Evolutionary conservation across 2,329 filamentous ascomycete species (phyloP).

Genomic region (Gnomoniopsis smithogilvyi): DNA sequence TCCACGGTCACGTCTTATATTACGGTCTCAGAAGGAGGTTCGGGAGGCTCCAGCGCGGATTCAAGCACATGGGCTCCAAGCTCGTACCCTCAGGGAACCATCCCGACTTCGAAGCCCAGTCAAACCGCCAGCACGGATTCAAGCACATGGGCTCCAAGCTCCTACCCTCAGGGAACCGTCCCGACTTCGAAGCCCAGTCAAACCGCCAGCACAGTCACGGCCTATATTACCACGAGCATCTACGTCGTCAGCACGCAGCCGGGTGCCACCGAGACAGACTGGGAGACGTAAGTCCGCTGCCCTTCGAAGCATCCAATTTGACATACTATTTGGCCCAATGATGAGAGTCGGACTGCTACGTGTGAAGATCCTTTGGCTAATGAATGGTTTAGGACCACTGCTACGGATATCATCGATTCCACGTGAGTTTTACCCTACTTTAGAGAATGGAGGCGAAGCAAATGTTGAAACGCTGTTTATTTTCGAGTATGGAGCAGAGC

Average conservation of each 20-base stretch:
- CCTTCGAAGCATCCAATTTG: neutral
- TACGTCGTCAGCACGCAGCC: neutral
- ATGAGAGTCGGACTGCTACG: neutral
- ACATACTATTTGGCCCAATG: neutral
- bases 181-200: neutral
- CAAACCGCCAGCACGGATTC: too few species aligned
- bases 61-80: neutral
- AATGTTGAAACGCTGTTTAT: neutral
- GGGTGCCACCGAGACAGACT: neutral
- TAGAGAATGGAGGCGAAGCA: neutral
- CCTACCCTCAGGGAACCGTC: neutral
- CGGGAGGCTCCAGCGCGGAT: neutral
- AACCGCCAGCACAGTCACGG: neutral
- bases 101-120: neutral
- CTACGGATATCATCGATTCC: neutral
- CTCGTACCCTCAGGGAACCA: neutral
- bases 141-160: too few species aligned
- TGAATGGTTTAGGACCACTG: neutral
- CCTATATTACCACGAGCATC: conserved; percentile 1
- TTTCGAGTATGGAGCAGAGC: neutral
- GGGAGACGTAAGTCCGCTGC: neutral
- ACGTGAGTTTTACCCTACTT: neutral
- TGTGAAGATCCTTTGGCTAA: neutral
- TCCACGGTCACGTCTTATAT: neutral
- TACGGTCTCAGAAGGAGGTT: neutral